Conservation (phyloP, 2,329 filamentous ascomycete species). For the Arthrobotrys megalospora region DNA sequence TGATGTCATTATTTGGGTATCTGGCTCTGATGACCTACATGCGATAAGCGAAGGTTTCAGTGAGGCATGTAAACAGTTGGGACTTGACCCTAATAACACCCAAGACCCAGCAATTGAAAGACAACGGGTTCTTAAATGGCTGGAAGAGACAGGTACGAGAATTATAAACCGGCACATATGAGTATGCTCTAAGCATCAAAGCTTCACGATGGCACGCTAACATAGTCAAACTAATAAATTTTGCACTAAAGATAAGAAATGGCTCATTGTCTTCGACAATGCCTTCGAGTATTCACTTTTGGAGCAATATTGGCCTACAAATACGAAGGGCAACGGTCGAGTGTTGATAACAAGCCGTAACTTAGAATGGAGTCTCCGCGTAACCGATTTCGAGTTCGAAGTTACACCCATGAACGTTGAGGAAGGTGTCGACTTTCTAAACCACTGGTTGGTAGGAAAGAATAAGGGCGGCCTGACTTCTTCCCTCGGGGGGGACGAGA, state of each 20-base stretch:
- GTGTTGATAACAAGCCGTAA: too few species aligned
- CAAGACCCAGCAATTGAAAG: background rate
- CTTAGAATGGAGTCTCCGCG: too few species aligned
- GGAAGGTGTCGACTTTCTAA: background rate
- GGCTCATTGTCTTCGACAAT: conserved; percentile 23
- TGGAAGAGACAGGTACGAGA: background rate
- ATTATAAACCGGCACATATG: too few species aligned
- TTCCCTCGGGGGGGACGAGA: background rate
- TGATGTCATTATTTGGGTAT: conserved; percentile 63
- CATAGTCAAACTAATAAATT: conserved; percentile 8
- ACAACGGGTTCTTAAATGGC: background rate
- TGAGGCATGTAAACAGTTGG: too few species aligned
- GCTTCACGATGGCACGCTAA: too few species aligned
- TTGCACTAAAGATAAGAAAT: conserved; percentile 14
- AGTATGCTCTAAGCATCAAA: too few species aligned
- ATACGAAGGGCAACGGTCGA: too few species aligned
- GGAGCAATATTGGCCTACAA: background rate
- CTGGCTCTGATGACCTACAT: conserved; percentile 40
- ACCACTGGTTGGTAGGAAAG: conserved; percentile 13
- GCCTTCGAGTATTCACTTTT: background rate
- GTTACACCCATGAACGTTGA: conserved; percentile 6
- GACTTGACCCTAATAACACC: background rate
- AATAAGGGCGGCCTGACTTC: conserved; percentile 4
- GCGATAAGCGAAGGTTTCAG: too few species aligned
- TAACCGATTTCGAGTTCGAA: background rate